A percentile compares a stretch with the other conserved stretches of the same genome.
These are phyloP conservation scores for Daldinia vernicosa DNA, from an alignment of 495 filamentous ascomycete species.

Conservation along the genomic window DNA sequence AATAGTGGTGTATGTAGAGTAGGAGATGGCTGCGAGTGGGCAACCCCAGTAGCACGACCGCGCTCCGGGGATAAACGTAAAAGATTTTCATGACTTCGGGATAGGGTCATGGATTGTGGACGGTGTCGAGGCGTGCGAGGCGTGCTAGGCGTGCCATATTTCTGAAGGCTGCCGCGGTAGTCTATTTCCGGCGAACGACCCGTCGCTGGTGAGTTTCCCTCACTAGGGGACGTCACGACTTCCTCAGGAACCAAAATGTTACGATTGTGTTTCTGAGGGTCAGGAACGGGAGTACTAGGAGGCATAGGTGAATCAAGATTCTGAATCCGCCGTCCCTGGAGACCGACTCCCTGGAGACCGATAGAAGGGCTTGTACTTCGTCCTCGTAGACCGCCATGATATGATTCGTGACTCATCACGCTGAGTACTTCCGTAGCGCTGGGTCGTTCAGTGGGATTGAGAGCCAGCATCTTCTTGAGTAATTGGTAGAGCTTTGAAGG, in stretches of 20 bases:
- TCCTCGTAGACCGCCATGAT: constrained; percentile 50
- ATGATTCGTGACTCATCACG: constrained; percentile 75
- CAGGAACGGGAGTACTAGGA: constrained; percentile 55
- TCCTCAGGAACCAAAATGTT: constrained; percentile 34
- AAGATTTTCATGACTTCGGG: constrained; percentile 50
- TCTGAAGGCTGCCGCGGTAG: constrained; percentile 44
- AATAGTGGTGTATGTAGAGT: constrained; percentile 59
- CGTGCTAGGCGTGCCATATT: constrained; percentile 42
- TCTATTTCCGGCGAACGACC: constrained; percentile 42
- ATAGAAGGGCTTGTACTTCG: constrained; percentile 50
- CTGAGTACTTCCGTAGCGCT: constrained; percentile 87
- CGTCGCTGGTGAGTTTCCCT: constrained; percentile 44
- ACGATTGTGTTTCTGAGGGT: constrained; percentile 49
- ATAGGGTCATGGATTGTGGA: constrained; percentile 45
- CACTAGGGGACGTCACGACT: constrained; percentile 46
- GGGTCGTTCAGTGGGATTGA: constrained; percentile 79
- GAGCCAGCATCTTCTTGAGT: constrained; percentile 79
- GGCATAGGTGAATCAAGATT: constrained; percentile 64
- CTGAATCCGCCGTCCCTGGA: constrained; percentile 60
- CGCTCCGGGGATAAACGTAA: constrained; percentile 32
- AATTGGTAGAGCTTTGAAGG: constrained; percentile 87
- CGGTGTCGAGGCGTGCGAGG: constrained; percentile 49
- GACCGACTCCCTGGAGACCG: constrained; percentile 55
- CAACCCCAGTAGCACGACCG: constrained; percentile 27
- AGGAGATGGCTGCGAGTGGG: constrained; percentile 46